A percentile compares a stretch with the other conserved stretches of the same genome.
These are phyloP conservation scores for Apiotrichum akiyoshidainum DNA, from an alignment of 1,284 basidiomycete species.

Conservation along the genomic window DNA sequence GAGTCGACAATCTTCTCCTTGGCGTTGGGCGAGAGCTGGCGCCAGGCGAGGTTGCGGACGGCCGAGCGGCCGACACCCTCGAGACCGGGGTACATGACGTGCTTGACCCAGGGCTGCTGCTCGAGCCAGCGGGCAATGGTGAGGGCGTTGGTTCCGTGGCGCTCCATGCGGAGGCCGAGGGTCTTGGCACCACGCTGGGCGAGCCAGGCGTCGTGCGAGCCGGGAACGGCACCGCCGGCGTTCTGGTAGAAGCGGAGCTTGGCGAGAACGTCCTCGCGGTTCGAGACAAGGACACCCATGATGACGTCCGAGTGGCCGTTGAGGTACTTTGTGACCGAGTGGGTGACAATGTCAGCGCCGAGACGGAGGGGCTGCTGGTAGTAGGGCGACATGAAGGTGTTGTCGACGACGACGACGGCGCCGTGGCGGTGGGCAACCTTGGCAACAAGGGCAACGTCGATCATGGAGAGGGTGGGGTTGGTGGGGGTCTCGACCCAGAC, in stretches of 20 bases:
- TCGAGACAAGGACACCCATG: constrained; percentile 70
- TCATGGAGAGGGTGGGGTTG: constrained; percentile 76
- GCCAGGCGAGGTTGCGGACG: constrained; percentile 17
- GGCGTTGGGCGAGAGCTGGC: constrained; percentile 16
- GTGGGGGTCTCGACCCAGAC: constrained; percentile 96
- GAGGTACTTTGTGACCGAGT: constrained; percentile 79
- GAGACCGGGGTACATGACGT: constrained; percentile 84
- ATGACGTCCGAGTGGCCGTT: constrained; percentile 91
- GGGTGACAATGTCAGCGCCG: constrained; percentile 47
- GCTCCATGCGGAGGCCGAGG: constrained; percentile 77
- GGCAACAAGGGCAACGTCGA: constrained; percentile 43
- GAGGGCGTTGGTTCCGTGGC: constrained; percentile 81
- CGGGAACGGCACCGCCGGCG: constrained; percentile 79
- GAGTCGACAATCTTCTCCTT: constrained; percentile 16
- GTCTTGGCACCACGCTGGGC: constrained; percentile 90
- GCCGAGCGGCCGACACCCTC: constrained; percentile 30
- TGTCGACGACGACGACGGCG: constrained; percentile 61
- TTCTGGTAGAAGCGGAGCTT: constrained; percentile 84
- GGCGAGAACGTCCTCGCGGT: constrained; percentile 43
- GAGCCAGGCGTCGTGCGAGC: constrained; percentile 86
- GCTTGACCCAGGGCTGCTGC: constrained; percentile 59
- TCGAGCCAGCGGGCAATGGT: constrained; percentile 67
- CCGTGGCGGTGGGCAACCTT: constrained; percentile 19
- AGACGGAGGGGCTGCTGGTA: constrained; percentile 79
- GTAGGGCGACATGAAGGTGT: constrained; percentile 88